Evolutionary conservation across 2,329 filamentous ascomycete species (phyloP), one percentile per base, ranked within the genome.

Genomic region (Emmonsiellopsis sp.): DNA sequence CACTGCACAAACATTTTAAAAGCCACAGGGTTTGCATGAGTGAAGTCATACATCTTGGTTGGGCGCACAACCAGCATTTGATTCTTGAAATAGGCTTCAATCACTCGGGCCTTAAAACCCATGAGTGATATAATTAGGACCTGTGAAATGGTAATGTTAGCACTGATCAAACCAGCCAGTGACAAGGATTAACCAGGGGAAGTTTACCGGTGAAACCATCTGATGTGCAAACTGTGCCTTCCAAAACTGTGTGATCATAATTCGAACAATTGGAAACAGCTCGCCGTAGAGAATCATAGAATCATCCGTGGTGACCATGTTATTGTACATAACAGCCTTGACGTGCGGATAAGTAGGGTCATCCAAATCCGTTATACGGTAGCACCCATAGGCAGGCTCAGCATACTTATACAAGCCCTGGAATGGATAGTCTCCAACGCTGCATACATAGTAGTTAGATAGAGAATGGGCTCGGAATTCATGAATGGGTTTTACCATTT

Each of bases 51-150:
- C 35, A 58, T 1, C 32, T 60, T 57, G 44, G 52, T 60, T 34
- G 20, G 51, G 9, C 54, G 57, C 45, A 59, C 8, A 13, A 59
- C 38, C 37, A 60, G 50, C 5, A 26, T 30, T 1, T 50, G 32
- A 43, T 26, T 54, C 7, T 59, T 5, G 37, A 59, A 61, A 44
- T 50, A 58, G 1, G 54, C 53, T 52, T 60, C 58, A 41, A 60
- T 54, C 3, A 53, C 50, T 41, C 59, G 58, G 16, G 43, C 52
- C 7, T 60, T 43, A 1, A 52, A 9, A 10, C 57, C 57, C 55
- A 59, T 57, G 37, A 59, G 52, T 3, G 59, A 61, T 38, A 60
- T 49, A 10, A 59, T 26, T 11, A 60, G 42, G 6, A 61, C 54
- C 54, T 59, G 38, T 40, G 20, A 20, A 20, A 20, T 20, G 3